Base-by-base conservation (phyloP, 805 yeast species). In the Wickerhamiella sorbophila region DNA sequence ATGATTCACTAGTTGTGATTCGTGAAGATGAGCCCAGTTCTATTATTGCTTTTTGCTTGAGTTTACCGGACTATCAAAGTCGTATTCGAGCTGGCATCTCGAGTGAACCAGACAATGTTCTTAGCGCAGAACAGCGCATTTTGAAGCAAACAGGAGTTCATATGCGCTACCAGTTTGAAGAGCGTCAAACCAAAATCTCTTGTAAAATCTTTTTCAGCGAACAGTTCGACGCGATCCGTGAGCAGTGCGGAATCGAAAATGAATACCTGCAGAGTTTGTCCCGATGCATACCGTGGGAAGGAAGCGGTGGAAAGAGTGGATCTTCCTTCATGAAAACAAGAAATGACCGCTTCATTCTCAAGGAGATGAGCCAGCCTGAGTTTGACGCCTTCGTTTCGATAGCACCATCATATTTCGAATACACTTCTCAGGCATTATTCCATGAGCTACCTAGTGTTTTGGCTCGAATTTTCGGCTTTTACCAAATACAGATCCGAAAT, bases 21-120 rank as follows among this genome's bases (percentile, higher is more conserved):
- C 66, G 98, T 39, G 99, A 91, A 53, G 95, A 85, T 58, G 99
- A 91, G 57, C 98, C 97, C 8, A 80, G 93, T 52, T 87, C 97
- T 0, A 62, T 91, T 45, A 83, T 93, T 48, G 94, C 97, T 0
- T 87, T 91, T 53, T 88, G 97, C 57, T 63, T 91, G 46, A 81
- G 87, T 41, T 75, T 94, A 0, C 70, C 75, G 3, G 97, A 91
- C 58, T 88, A 91, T 55, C 67, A 71, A 39, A 76, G 74, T 44
- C 79, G 81, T 47, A 69, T 82, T 48, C 58, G 62, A 5, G 62
- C 61, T 20, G 61, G 65, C 54, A 63, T 39, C 56, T n/a, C 31
- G 22, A 21, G 33, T 21, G 44, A 39, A 26, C 33, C 34, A 35
- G 47, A 41, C 27, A 44, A 44, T 43, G 47, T 37, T 43, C 48